Evolutionary conservation across 164 flowering plant species (phyloP).

Genomic region (Vitis cinerea): DNA sequence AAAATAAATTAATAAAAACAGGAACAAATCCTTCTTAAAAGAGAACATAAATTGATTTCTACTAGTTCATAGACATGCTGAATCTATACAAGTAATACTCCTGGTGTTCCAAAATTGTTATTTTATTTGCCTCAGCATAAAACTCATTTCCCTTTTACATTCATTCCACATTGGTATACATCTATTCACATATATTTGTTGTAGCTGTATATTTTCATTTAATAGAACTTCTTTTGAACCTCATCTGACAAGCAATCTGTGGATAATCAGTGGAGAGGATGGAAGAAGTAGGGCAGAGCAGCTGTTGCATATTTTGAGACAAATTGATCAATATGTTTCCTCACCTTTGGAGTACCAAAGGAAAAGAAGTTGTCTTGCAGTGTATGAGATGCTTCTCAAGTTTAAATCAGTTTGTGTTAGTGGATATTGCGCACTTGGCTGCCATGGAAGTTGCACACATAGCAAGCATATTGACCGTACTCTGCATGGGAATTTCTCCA

Average conservation of each 20-base stretch:
- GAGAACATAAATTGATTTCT: too few relatives aligned
- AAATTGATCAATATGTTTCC: slow-evolving; percentile 81
- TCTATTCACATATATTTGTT: background rate
- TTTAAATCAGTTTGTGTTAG: slow-evolving; percentile 73
- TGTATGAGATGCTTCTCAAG: slow-evolving; percentile 78
- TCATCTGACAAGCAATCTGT: slow-evolving; percentile 5
- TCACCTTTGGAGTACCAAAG: slow-evolving; percentile 87
- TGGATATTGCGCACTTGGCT: slow-evolving; percentile 82
- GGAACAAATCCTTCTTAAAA: too few relatives aligned
- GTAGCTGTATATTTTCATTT: background rate
- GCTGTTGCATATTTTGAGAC: slow-evolving; percentile 77
- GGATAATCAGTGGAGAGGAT: slow-evolving; percentile 82
- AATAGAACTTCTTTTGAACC: background rate
- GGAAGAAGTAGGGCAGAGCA: slow-evolving; percentile 94
- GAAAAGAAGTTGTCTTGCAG: slow-evolving; percentile 86
- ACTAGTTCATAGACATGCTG: too few relatives aligned
- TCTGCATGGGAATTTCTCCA: slow-evolving; percentile 53
- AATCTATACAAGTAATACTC: too few relatives aligned
- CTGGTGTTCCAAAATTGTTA: too few relatives aligned
- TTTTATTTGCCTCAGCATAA: too few relatives aligned
- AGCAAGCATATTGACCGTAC: slow-evolving; percentile 55
- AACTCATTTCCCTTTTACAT: background rate
- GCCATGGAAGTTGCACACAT: slow-evolving; percentile 75
- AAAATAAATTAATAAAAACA: too few relatives aligned
- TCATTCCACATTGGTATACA: background rate